Evolutionary conservation across 352 stramenopile genomes (phyloP).

Genomic region (Globisporangium mamillatum): DNA sequence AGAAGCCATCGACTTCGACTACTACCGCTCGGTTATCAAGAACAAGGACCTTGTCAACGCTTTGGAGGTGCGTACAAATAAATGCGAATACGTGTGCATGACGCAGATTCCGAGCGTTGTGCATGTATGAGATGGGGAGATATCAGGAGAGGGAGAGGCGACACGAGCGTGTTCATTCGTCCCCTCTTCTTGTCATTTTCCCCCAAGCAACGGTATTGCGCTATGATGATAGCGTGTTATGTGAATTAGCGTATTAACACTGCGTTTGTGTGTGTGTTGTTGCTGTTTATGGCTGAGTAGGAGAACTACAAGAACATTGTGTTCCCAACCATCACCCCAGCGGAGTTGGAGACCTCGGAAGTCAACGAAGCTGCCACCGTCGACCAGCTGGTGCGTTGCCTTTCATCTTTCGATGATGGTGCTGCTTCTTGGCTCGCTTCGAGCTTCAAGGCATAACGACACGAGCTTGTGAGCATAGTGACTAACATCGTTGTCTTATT

Average conservation of each 20-base stretch:
- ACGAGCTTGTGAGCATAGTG: neutral
- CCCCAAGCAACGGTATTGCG: neutral
- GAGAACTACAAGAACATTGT: constrained; percentile 85
- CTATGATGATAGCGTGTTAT: neutral
- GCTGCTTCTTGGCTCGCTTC: neutral
- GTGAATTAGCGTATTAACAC: neutral
- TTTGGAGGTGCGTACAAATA: constrained; percentile 44
- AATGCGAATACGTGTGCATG: neutral
- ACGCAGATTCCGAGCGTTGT: neutral
- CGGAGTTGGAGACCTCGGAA: constrained; percentile 63
- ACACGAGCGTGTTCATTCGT: neutral
- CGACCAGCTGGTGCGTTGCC: constrained; percentile 55
- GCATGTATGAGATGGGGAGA: neutral
- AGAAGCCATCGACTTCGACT: constrained; percentile 82
- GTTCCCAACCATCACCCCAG: constrained; percentile 76
- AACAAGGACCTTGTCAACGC: constrained; percentile 87
- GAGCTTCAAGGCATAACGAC: neutral
- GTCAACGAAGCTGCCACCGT: constrained; percentile 81
- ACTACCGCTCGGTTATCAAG: constrained; percentile 86
- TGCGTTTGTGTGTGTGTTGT: neutral
- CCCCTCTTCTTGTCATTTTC: neutral
- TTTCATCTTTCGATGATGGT: neutral
- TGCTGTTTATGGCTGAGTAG: constrained; percentile 10
- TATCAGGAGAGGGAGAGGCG: neutral
- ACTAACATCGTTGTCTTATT: neutral